A percentile compares a stretch with the other conserved stretches of the same genome.
These are phyloP conservation scores for Xylariaceae sp. DNA, from an alignment of 2,329 filamentous ascomycete species.

Conservation along the genomic window DNA sequence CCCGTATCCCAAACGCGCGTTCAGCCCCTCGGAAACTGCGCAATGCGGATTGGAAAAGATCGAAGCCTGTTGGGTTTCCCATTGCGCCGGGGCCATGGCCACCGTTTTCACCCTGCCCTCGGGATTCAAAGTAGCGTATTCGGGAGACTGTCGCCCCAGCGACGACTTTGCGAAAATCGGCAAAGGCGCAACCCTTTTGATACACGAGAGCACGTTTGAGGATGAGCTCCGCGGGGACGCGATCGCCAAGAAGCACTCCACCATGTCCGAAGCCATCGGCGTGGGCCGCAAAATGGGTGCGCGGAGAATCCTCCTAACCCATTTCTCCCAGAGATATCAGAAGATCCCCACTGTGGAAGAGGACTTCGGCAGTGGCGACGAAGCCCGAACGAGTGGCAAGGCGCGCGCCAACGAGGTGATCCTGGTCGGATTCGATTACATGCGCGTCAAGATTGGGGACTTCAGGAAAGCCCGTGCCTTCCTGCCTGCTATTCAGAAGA, in stretches of 20 bases:
- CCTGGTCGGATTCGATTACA: slow-evolving; percentile 72
- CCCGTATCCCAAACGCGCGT: slow-evolving; percentile 26
- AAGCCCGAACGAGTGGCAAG: slow-evolving; percentile 29
- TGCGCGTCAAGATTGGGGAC: slow-evolving; percentile 53
- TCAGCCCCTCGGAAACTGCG: slow-evolving; percentile 39
- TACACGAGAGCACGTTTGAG: slow-evolving; percentile 96
- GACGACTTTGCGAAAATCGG: slow-evolving; percentile 65
- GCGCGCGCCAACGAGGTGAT: slow-evolving; percentile 50
- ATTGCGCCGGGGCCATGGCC: slow-evolving; percentile 76
- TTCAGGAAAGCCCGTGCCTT: slow-evolving; percentile 33
- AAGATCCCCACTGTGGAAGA: slow-evolving; percentile 56
- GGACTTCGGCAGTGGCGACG: slow-evolving; percentile 20
- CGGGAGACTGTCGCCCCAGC: slow-evolving; percentile 85
- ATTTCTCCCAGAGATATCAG: slow-evolving; percentile 92
- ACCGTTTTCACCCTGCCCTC: slow-evolving; percentile 71
- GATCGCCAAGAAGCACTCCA: slow-evolving; percentile 81
- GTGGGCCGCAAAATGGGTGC: slow-evolving; percentile 76
- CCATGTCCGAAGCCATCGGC: slow-evolving; percentile 75
- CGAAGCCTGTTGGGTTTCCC: slow-evolving; percentile 62
- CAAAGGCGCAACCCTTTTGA: slow-evolving; percentile 68
- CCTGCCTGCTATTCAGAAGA: slow-evolving; percentile 30
- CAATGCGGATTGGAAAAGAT: slow-evolving; percentile 61
- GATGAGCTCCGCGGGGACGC: slow-evolving; percentile 77
- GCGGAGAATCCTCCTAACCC: slow-evolving; percentile 75
- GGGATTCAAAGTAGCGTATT: slow-evolving; percentile 84